phyloP scores from a whole-genome alignment of 169 alveolate genomes.

The Eimeria praecox region DNA sequence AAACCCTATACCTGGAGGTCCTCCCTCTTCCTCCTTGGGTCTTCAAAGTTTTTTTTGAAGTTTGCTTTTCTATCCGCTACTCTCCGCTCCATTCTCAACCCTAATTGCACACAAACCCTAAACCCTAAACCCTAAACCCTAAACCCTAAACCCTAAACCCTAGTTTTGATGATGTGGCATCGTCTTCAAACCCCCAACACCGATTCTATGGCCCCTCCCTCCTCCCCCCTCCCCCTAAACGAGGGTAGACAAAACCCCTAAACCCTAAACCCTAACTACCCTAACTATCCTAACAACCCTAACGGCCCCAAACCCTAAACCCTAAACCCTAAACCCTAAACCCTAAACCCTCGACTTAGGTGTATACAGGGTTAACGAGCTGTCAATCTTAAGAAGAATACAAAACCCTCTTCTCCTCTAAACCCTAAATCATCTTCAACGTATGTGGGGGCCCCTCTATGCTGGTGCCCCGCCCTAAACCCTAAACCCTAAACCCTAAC shows the following conservation, averaged over 20 bases:
- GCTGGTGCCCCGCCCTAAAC: background rate
- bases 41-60: slow-evolving; percentile 89
- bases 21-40: slow-evolving; percentile 94
- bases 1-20: slow-evolving; percentile 88
- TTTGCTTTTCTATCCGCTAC: slow-evolving; percentile 76
- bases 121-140: slow-evolving; percentile 31
- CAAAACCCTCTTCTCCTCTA: background rate
- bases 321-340: background rate
- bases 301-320: background rate
- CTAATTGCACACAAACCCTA: background rate
- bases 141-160: slow-evolving; percentile 9
- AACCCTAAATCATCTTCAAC: background rate
- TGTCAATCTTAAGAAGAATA: background rate
- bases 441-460: slow-evolving; percentile 4
- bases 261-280: background rate
- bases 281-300: too few relatives aligned
- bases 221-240: too few relatives aligned
- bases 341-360: background rate
- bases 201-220: background rate
- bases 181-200: background rate
- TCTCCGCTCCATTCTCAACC: slow-evolving; percentile 79
- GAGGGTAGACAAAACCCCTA: background rate
- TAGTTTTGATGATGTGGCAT: background rate
- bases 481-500: slow-evolving; percentile 31
- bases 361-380: background rate